Base-by-base conservation (phyloP, 352 stramenopile genomes). In the Globisporangium orthogonon region DNA sequence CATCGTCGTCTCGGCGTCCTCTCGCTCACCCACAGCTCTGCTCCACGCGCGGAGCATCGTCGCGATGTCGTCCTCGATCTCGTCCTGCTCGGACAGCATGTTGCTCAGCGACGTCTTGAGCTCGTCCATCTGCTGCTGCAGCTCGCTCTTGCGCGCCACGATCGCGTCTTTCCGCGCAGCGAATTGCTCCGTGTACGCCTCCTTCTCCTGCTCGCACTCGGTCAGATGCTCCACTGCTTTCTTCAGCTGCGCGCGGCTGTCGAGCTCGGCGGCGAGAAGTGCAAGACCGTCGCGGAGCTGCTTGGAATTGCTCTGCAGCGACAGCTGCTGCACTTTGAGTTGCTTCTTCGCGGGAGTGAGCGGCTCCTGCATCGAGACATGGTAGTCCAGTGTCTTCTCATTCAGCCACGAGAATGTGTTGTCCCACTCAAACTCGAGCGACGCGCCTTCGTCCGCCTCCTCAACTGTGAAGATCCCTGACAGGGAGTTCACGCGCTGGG, bases 361-460 rank as follows among this genome's bases (percentile, higher is more conserved):
- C 10, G 71, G 83, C 50, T 90, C 74, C 13, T 87, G 69, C 3
- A 94, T 69, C 5, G 78, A 86, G 31, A 94, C 83, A 23, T 91
- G 83, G 60, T 94, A 91, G 58, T 91, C 83, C 41, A 94, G 54
- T 1, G 83, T 94, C 62, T 94, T 94, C 52, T 86, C 79, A 46
- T 90, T 88, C 1, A 94, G 67, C 83, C 83, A 94, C 28, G 81
- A 91, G 53, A 91, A 94, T 37, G 77, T 69, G 51, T 94, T 94
- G 60, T 94, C 81, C 83, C 83, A 94, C 41, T 80, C 71, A 48
- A 91, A 94, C 18, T 71, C 18, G 1, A 94, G 66, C 52, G 71
- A 77, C 17, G 69, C 73, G 47, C 63, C 66, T 13, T 71, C 62
- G 14, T 73, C 61, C 3, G 48, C 28, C 0, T 71, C 52, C 4